A percentile compares a stretch with the other conserved stretches of the same genome.
phyloP scores from a whole-genome alignment of 1,284 basidiomycete species.

The Tilletia walkeri region DNA sequence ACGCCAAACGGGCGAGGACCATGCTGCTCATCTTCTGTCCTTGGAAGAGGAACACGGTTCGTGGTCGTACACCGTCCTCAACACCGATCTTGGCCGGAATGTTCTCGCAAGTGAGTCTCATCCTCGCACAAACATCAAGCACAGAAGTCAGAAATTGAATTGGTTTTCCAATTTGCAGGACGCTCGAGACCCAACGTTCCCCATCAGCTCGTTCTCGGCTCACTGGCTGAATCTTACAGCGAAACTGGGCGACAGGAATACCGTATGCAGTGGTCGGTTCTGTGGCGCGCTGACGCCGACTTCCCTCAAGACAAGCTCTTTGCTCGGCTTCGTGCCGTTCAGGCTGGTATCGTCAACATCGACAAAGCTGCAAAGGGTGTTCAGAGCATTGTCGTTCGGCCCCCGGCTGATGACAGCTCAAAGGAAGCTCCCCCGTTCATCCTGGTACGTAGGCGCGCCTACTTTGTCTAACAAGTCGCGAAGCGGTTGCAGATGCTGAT shows the following conservation, averaged over 20 bases:
- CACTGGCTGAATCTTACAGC: background rate
- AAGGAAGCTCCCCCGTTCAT: background rate
- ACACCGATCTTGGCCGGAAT: background rate
- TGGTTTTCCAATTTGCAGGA: background rate
- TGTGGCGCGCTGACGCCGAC: background rate
- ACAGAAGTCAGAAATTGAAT: background rate
- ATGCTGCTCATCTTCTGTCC: no score
- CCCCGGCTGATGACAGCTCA: background rate
- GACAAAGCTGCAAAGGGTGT: conserved; percentile 6
- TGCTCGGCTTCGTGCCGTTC: background rate
- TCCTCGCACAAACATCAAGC: no score
- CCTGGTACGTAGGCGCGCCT: background rate
- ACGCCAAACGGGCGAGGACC: no score
- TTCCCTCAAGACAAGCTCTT: background rate
- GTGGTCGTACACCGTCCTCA: conserved; percentile 14
- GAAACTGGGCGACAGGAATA: no score
- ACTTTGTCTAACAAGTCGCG: background rate
- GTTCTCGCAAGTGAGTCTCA: background rate
- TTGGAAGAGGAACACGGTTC: background rate
- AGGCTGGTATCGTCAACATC: background rate
- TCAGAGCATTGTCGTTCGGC: background rate
- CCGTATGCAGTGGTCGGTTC: background rate
- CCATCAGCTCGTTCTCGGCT: background rate
- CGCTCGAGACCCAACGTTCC: background rate
- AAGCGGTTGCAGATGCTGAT: background rate